Evolutionary conservation across 2,329 filamentous ascomycete species (phyloP).

Genomic region (Trematosphaeria pertusa): DNA sequence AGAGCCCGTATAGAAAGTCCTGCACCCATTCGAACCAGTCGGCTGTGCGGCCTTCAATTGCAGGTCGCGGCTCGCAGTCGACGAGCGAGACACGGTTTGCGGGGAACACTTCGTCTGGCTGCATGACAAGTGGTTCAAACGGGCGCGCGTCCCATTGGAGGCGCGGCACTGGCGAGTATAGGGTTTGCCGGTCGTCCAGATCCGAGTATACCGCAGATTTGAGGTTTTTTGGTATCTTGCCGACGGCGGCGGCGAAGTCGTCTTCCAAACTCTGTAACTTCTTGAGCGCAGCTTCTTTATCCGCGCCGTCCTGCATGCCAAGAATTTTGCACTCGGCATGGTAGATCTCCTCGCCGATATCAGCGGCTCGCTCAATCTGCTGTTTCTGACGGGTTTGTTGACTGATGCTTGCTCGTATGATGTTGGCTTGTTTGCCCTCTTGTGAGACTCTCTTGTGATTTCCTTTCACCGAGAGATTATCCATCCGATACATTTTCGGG

Average conservation of each 20-base stretch:
- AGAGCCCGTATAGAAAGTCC: conserved; percentile 37
- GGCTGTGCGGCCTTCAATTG: conserved; percentile 10
- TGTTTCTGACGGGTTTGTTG: not conserved
- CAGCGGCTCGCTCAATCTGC: conserved; percentile 24
- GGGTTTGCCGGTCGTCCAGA: conserved; percentile 37
- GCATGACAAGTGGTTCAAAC: conserved; percentile 71
- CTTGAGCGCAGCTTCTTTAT: conserved; percentile 33
- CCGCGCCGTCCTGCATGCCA: conserved; percentile 23
- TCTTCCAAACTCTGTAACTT: conserved; percentile 53
- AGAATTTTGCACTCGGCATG: conserved; percentile 36
- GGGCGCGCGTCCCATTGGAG: conserved; percentile 70
- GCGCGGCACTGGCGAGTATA: conserved; percentile 30
- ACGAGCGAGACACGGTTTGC: conserved; percentile 64
- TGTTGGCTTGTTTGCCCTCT: conserved; percentile 6
- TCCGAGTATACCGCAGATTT: conserved; percentile 13
- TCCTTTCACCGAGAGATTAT: not conserved
- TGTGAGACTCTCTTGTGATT: conserved; percentile 13
- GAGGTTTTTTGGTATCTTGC: conserved; percentile 10
- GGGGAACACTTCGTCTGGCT: conserved; percentile 71
- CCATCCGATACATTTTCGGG: not conserved
- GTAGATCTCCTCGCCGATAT: conserved; percentile 36
- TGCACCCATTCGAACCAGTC: conserved; percentile 33
- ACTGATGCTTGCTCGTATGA: conserved; percentile 8
- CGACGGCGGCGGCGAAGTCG: conserved; percentile 16
- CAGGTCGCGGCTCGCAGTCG: conserved; percentile 68